Base-by-base conservation (phyloP, 345 rosid genomes). In the Moricandia moricandioides region DNA sequence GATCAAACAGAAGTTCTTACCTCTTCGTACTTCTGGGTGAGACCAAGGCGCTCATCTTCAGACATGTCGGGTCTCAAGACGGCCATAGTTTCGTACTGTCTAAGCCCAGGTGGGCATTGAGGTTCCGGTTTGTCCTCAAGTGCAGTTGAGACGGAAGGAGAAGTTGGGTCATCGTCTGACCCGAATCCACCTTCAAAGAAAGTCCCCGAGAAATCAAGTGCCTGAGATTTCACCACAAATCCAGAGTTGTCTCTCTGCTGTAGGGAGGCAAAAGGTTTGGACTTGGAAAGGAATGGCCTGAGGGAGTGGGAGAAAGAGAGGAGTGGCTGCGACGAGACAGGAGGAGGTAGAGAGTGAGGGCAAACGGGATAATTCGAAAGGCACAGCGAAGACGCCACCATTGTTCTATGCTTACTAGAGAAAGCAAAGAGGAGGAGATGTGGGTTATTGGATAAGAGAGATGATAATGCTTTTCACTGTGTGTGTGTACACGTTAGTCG, bases 21-120 rank as follows among this genome's bases (percentile, higher is more conserved):
- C 97, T 95, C 99, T 83, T 95, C 97, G 83, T 95, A 95, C 82
- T 88, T 95, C 88, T 90, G 97, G 40, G 97, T 89, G 60, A 89
- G 88, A 65, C 91, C 86, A 24, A 95, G 88, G 3, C 97, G 82
- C 70, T 92, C 96, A 62, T 95, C 97, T 82, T 95, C 99, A 18
- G 97, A 86, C 99, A 95, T 88, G 67, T 95, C 97, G 3, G 99
- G 99, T 82, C 99, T 86, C 80, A 95, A 67, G 5, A 95, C 93
- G 40, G 80, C 84, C 97, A 90, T 92, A 16, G 96, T 86, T 82
- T 91, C 97, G 78, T 95, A 95, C 79, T 82, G 86, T 11, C 96
- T 83, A 30, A 89, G 88, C n/a, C 99, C 99, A 7, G 97, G 97
- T 0, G 99, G 99, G 81, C 99, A 95, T 52, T 83, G 93, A 12